phyloP scores from a whole-genome alignment of 2,329 filamentous ascomycete species.

The Colletotrichum theobromicola region DNA sequence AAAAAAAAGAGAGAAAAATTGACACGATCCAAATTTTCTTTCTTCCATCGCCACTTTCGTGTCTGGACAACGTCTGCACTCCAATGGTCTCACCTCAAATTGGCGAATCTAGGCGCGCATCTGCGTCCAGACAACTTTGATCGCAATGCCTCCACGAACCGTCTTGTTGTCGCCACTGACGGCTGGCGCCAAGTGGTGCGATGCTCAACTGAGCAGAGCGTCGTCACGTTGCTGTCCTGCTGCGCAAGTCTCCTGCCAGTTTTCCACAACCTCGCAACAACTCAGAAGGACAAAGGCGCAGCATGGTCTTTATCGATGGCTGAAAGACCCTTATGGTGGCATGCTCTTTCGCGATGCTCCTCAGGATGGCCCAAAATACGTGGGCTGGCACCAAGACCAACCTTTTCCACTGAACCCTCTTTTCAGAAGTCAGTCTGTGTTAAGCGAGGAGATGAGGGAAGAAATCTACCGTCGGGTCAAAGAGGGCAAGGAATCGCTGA shows the following conservation, averaged over 20 bases:
- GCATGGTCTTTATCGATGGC: constrained; percentile 43
- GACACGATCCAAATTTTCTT: neutral
- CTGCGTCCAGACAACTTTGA: constrained; percentile 1
- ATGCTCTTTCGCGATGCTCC: constrained; percentile 18
- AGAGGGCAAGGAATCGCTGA: constrained; percentile 69
- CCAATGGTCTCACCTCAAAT: constrained; percentile 8
- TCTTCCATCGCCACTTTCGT: neutral
- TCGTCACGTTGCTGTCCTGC: neutral
- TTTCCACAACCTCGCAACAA: constrained; percentile 44
- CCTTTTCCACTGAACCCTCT: constrained; percentile 78
- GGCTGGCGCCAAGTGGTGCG: constrained; percentile 10
- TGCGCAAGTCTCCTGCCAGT: constrained; percentile 27
- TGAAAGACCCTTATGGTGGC: constrained; percentile 19
- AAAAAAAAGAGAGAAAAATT: constrained; percentile 11
- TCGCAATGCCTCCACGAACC: constrained; percentile 7
- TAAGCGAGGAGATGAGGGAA: constrained; percentile 76
- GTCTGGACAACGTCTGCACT: neutral
- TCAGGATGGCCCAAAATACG: constrained; percentile 36
- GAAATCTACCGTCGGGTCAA: constrained; percentile 76
- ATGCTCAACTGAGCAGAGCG: neutral
- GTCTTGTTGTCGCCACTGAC: constrained; percentile 13
- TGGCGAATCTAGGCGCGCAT: neutral
- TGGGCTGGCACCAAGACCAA: constrained; percentile 42
- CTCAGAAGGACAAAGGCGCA: constrained; percentile 42
- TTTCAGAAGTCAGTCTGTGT: constrained; percentile 74